Conservation (phyloP, 2,329 filamentous ascomycete genomes). For the Conoideocrella luteorostrata region DNA sequence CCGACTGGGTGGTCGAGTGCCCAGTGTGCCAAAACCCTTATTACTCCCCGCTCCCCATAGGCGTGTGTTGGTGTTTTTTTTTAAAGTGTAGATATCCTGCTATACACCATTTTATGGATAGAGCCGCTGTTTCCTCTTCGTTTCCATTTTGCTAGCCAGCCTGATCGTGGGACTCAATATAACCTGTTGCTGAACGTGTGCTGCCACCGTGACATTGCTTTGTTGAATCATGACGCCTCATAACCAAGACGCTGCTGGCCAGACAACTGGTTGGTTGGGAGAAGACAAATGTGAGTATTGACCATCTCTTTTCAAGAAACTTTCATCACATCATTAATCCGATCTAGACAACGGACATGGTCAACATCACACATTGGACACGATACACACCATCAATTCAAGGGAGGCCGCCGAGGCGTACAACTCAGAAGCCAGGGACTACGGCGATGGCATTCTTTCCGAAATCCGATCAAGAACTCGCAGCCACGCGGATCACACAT, state of each 20-base stretch:
- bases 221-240: not conserved
- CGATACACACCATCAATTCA: conserved; percentile 24
- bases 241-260: no score
- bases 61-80: no score
- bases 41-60: no score
- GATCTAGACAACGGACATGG: conserved; percentile 17
- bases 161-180: not conserved
- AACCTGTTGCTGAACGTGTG: not conserved
- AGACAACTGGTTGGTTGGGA: not conserved
- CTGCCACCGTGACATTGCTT: not conserved
- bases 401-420: conserved; percentile 35
- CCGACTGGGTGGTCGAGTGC: no score
- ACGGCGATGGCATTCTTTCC: conserved; percentile 26
- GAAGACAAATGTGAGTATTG: conserved; percentile 3
- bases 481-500: conserved; percentile 24
- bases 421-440: conserved; percentile 33
- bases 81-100: no score
- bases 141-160: not conserved
- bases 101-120: not conserved
- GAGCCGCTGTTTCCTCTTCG: not conserved
- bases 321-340: not conserved
- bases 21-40: no score
- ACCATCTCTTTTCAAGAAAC: no score
- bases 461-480: conserved; percentile 27
- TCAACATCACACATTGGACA: conserved; percentile 18